A percentile compares a stretch with the other conserved stretches of the same genome.
phyloP scores from a whole-genome alignment of 2,329 filamentous ascomycete species.

The Chrysosporium keratinophilum region DNA sequence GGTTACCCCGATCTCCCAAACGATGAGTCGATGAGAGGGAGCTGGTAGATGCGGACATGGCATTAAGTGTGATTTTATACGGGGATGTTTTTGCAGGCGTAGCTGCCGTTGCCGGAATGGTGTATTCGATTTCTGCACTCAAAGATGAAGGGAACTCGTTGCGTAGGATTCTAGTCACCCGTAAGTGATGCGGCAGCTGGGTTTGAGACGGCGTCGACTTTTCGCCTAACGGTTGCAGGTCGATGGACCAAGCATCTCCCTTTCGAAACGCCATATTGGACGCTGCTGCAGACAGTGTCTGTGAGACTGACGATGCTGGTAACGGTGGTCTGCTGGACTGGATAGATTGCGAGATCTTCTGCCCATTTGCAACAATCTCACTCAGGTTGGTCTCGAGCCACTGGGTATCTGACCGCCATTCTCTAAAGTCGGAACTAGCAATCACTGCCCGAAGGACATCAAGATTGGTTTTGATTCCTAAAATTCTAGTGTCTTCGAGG shows the following conservation, averaged over 20 bases:
- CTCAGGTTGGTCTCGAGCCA: conserved; percentile 47
- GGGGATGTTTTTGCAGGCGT: conserved; percentile 21
- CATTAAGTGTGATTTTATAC: conserved; percentile 39
- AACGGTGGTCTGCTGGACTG: conserved; percentile 17
- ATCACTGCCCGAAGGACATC: conserved; percentile 46
- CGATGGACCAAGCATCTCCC: conserved; percentile 49
- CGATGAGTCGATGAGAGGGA: conserved; percentile 37
- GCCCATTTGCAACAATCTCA: conserved; percentile 30
- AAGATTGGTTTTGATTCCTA: conserved; percentile 50
- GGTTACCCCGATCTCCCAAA: conserved; percentile 41
- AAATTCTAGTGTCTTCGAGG: conserved; percentile 46
- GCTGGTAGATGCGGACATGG: conserved; percentile 38
- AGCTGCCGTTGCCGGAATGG: conserved; percentile 26
- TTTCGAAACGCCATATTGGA: conserved; percentile 42
- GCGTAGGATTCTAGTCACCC: conserved; percentile 44
- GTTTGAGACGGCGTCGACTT: conserved; percentile 12
- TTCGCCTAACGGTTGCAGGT: conserved; percentile 30
- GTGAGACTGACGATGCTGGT: conserved; percentile 22
- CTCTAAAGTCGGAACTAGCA: conserved; percentile 40
- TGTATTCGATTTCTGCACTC: conserved; percentile 44
- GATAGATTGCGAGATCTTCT: conserved; percentile 21
- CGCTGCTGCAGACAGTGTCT: conserved; percentile 15
- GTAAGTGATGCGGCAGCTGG: conserved; percentile 40
- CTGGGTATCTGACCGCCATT: conserved; percentile 43
- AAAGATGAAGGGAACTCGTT: conserved; percentile 52